Conservation (phyloP, 2,329 filamentous ascomycete genomes). For the Beauveria asiatica region DNA sequence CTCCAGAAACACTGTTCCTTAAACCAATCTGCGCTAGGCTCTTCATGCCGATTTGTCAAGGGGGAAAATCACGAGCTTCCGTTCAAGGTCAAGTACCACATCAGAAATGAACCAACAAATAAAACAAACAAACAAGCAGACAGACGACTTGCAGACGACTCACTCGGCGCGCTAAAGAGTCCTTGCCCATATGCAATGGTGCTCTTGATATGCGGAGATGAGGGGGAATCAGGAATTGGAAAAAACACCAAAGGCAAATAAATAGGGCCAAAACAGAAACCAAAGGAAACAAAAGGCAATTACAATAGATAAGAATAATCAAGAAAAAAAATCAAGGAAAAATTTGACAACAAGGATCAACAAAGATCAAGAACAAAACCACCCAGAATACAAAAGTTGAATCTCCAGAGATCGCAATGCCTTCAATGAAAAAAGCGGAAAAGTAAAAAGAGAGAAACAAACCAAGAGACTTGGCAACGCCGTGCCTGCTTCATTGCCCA, state of each 20-base stretch:
- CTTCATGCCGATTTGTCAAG: neutral
- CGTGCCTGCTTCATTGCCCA: constrained; percentile 1
- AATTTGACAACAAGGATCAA: neutral
- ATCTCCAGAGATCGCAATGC: constrained; percentile 7
- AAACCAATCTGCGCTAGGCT: neutral
- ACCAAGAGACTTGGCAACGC: neutral
- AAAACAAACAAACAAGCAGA: too few species aligned
- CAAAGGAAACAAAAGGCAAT: neutral
- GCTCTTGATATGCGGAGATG: neutral
- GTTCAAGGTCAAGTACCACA: neutral
- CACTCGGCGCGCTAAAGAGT: neutral
- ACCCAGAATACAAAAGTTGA: constrained; percentile 12
- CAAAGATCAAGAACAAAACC: too few species aligned
- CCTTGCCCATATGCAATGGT: neutral
- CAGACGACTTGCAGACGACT: neutral
- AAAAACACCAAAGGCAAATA: constrained; percentile 4
- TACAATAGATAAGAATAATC: neutral
- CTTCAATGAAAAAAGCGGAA: neutral
- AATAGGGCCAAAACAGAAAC: neutral
- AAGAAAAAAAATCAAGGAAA: neutral
- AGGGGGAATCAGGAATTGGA: constrained; percentile 16
- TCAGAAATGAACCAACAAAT: neutral
- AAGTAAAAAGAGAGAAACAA: neutral
- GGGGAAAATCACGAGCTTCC: too few species aligned
- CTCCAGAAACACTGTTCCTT: neutral